phyloP scores from a whole-genome alignment of 305 asterid species.

The Stenogyne calaminthoides region DNA sequence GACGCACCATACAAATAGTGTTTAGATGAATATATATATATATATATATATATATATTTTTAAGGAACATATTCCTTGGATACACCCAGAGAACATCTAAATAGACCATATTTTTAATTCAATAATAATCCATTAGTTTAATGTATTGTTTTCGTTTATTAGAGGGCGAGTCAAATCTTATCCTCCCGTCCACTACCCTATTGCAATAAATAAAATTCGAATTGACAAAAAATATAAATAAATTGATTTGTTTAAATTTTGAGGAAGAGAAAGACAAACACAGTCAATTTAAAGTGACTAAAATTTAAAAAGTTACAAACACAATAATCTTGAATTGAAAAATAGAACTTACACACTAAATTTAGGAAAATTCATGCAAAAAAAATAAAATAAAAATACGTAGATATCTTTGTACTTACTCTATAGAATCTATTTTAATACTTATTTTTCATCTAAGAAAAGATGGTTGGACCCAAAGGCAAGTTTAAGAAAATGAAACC shows the following conservation, averaged over 20 bases:
- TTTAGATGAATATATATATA: neutral
- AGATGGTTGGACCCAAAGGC: constrained; percentile 28
- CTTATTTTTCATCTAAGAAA: neutral
- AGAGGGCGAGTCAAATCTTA: neutral
- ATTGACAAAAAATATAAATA: neutral
- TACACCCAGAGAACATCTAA: neutral
- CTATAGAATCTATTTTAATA: neutral
- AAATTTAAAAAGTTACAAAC: too few relatives aligned
- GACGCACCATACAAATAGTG: too few relatives aligned
- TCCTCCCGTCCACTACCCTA: neutral
- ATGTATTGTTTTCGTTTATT: neutral
- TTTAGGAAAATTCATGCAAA: neutral
- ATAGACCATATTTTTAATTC: neutral
- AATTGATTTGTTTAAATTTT: neutral
- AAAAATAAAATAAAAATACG: too few relatives aligned
- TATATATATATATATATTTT: neutral
- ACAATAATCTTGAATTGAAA: neutral
- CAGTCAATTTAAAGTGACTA: neutral
- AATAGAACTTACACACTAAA: neutral
- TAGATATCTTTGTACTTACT: constrained; percentile 11
- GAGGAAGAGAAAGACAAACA: neutral
- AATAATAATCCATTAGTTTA: neutral
- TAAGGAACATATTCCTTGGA: neutral
- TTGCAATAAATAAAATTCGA: neutral
- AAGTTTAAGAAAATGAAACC: constrained; percentile 21